These are phyloP conservation scores for Stromatinia cepivora DNA, from an alignment of 2,329 filamentous ascomycete genomes.

Conservation along the genomic window DNA sequence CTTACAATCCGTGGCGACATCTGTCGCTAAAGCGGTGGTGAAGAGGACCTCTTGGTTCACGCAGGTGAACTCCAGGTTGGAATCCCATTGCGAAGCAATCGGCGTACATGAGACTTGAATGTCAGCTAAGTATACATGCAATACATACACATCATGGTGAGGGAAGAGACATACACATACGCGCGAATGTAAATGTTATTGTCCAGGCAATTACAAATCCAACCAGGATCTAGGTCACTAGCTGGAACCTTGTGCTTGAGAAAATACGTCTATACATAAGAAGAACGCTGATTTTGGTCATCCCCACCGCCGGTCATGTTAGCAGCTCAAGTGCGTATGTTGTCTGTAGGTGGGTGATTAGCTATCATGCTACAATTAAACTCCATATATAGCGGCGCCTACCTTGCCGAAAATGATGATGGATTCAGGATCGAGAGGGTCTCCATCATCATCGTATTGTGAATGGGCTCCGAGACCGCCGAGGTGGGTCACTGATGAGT, in stretches of 20 bases:
- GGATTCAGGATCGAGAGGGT: background rate
- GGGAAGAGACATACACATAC: background rate
- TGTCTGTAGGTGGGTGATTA: background rate
- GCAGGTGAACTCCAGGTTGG: background rate
- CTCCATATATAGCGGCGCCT: background rate
- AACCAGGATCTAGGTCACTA: conserved; percentile 1
- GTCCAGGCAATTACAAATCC: background rate
- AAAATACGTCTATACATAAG: conserved; percentile 2
- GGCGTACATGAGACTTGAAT: background rate
- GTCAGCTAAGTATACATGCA: background rate
- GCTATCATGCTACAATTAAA: background rate
- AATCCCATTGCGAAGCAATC: background rate
- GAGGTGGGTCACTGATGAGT: background rate
- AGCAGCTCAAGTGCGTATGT: background rate
- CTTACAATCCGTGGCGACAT: conserved; percentile 1
- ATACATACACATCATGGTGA: background rate
- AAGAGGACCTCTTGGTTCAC: background rate
- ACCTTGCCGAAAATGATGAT: background rate
- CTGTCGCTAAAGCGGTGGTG: background rate
- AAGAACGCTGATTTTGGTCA: conserved; percentile 8
- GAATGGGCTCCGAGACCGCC: background rate
- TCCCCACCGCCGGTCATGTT: background rate
- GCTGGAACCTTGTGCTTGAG: background rate
- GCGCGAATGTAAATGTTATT: background rate
- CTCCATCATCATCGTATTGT: background rate